Evolutionary conservation across 805 yeast genomes (phyloP).

Genomic region (Yamadazyma insecticola): DNA sequence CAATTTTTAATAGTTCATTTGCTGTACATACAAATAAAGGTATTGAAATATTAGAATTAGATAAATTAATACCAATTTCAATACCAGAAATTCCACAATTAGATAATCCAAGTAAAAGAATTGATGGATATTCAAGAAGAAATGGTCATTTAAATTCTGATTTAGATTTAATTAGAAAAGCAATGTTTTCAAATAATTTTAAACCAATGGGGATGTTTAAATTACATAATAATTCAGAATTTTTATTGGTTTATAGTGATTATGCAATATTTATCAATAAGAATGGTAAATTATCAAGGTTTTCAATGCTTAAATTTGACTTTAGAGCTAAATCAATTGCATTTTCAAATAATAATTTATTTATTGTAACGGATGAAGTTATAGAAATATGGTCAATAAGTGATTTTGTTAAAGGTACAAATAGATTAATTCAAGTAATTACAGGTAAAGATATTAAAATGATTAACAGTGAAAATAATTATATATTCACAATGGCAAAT

Average conservation of each 20-base stretch:
- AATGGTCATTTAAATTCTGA: conserved; percentile 6
- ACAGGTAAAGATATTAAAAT: conserved; percentile 60
- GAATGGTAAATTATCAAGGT: conserved; percentile 48
- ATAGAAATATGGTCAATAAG: conserved; percentile 65
- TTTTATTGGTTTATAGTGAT: conserved; percentile 63
- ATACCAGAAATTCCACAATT: conserved; percentile 48
- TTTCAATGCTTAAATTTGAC: conserved; percentile 38
- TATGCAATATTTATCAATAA: conserved; percentile 65
- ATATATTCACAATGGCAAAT: conserved; percentile 50
- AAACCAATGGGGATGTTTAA: conserved; percentile 63
- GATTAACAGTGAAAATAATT: conserved; percentile 16
- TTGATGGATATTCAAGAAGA: conserved; percentile 28
- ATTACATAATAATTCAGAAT: conserved; percentile 48
- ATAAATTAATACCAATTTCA: conserved; percentile 51
- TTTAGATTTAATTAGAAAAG: conserved; percentile 37
- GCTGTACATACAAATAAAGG: conserved; percentile 66
- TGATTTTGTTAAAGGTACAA: conserved; percentile 38
- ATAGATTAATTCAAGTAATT: conserved; percentile 60
- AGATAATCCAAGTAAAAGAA: conserved; percentile 12
- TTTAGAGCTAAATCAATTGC: conserved; percentile 35
- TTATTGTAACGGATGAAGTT: conserved; percentile 57
- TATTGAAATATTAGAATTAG: conserved; percentile 59
- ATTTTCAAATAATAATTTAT: conserved; percentile 28
- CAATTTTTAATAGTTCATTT: conserved; percentile 61
- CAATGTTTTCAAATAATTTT: conserved; percentile 33